Base-by-base conservation (phyloP, 495 filamentous ascomycete genomes). In the Xylaria acuta region DNA sequence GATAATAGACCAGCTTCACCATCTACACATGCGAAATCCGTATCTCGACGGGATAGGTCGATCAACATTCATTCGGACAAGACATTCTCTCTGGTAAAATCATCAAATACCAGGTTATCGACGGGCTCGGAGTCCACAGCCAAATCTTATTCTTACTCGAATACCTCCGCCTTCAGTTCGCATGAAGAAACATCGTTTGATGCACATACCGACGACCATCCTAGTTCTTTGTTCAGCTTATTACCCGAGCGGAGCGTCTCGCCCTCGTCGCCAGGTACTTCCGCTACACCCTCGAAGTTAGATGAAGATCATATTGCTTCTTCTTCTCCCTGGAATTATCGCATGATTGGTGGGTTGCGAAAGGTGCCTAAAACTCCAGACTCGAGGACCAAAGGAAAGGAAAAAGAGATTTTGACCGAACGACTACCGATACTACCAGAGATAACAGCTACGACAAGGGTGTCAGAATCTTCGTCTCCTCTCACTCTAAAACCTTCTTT, bases 331-430 rank as follows among this genome's bases (percentile, higher is more conserved):
- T 85, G 83, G 82, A 86, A 86, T 78, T 87, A 87, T 74, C 82
- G 83, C 72, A 79, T 88, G 77, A 82, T 85, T 49, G 86, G 87
- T 77, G 87, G 87, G 67, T 76, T 88, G 64, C 86, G 87, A 32
- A 87, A 86, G 75, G 87, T 88, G 16, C 80, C 84, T 25, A 80
- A 80, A 30, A 86, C 85, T 32, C 82, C 85, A 38, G 86, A 87
- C 73, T 75, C 79, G 49, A 86, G 85, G 74, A 76, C 79, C 16
- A 86, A 84, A 75, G 79, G 78, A 54, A 80, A 80, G 69, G 73
- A 64, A 71, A 80, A 75, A 63, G 74, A 78, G 58, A 20, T 76
- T 45, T 59, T 76, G 63, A 71, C 78, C 53, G 68, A 79, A n/a
- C 59, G 78, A 67, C 81, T 85, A 40, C 78, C 85, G 36, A 81